Base-by-base conservation (phyloP, 352 stramenopile genomes). In the Pythium insidiosum region DNA sequence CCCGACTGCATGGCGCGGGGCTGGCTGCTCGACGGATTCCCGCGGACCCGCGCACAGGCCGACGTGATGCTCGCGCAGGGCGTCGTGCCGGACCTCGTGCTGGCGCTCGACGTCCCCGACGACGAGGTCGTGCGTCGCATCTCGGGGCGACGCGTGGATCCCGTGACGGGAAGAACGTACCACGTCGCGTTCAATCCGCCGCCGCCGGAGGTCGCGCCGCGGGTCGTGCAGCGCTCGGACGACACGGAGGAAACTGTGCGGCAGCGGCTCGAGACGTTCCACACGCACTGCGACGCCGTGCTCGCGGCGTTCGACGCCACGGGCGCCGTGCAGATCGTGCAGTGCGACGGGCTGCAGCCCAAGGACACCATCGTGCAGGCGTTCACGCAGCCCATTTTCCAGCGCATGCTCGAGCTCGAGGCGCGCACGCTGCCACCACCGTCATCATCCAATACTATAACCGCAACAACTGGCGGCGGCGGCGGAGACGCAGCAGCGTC, bases 121-220 rank as follows among this genome's bases (percentile, higher is more conserved):
- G 72, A 88, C 5, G 84, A 98, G 38, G 79, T 99, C 2, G 78
- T 97, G 47, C 79, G 94, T 51, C 88, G 95, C 25, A 98, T 99
- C 63, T 97, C 89, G 11, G 94, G 95, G 43, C 80, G 95, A 13
- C 95, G 94, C 38, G 95, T 98, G 24, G 92, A 99, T 59, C 88
- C 88, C 16, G 63, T 64, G 5, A 96, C 73, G 5, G 91, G 92
- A 42, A 89, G 91, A 50, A 97, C 84, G 3, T 99, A 98, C 69
- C 95, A 99, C 59, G 65, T 98, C 11, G 92, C 95, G 52, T 98
- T 96, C 65, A 96, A 96, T 47, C 91, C 93, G 16, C 95, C 95
- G 6, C 67, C 73, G 1, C 34, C 35, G 5, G 78, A 77, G n/a
- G 63, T 75, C 24, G 85, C 48, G 24, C 61, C 53, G 57, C 88